phyloP scores from a whole-genome alignment of 176 grass and related monocot genomes.

The Rhynchospora tenuis region DNA sequence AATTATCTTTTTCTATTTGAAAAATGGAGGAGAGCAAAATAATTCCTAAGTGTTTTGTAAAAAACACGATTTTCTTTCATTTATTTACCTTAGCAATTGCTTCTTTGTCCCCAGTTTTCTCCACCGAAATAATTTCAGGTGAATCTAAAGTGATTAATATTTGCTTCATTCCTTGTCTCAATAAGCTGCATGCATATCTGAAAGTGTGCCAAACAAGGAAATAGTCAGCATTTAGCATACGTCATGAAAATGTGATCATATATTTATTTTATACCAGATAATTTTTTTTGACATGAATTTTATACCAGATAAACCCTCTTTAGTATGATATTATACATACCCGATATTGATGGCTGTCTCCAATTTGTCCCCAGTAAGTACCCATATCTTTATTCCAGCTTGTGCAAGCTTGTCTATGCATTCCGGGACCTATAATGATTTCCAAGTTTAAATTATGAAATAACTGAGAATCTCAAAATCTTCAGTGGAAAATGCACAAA shows the following conservation, averaged over 20 bases:
- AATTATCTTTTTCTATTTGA: no score
- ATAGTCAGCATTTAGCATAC: not conserved
- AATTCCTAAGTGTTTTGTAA: no score
- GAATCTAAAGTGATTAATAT: constrained; percentile 79
- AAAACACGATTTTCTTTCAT: not conserved
- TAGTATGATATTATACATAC: constrained; percentile 22
- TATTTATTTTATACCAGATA: not conserved
- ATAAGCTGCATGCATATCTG: constrained; percentile 86
- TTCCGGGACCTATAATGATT: constrained; percentile 70
- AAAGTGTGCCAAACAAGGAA: constrained; percentile 18
- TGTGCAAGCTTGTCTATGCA: constrained; percentile 92
- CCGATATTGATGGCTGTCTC: constrained; percentile 97
- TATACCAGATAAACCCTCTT: not conserved
- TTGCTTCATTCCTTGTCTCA: constrained; percentile 91
- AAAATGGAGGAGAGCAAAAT: no score
- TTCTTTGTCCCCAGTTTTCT: constrained; percentile 55
- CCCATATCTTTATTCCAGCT: constrained; percentile 99
- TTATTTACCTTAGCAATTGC: constrained; percentile 45
- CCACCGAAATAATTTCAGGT: constrained; percentile 48
- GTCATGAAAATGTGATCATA: not conserved
- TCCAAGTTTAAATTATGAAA: not conserved
- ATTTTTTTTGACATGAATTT: no score
- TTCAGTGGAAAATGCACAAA: not conserved
- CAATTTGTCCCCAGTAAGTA: constrained; percentile 94
- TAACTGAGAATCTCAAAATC: not conserved